phyloP scores from a whole-genome alignment of 1,284 basidiomycete genomes.

The Sporisorium exsertum region DNA sequence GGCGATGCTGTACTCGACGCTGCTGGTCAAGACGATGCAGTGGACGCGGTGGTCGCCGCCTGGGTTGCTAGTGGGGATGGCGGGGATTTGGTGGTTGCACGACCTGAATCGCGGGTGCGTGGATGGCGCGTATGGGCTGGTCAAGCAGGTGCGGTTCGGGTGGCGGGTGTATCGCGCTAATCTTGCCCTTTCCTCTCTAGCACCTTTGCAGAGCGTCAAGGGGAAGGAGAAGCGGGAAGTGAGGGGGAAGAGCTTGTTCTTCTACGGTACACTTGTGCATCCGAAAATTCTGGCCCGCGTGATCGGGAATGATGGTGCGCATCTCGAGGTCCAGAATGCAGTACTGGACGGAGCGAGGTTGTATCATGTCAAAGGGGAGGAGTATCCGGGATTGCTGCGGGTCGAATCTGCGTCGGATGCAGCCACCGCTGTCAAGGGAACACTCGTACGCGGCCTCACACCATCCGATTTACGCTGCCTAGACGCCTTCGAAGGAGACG shows the following conservation, averaged over 20 bases:
- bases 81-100: conserved; percentile 31
- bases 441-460: conserved; percentile 46
- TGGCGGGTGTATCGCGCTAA: conserved; percentile 21
- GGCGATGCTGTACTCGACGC: conserved; percentile 13
- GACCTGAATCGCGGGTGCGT: conserved; percentile 28
- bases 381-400: conserved; percentile 51
- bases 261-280: conserved; percentile 60
- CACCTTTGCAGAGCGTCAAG: not conserved
- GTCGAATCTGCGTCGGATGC: not conserved
- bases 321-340: conserved; percentile 37
- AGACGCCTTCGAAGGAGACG: conserved; percentile 56
- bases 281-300: conserved; percentile 49
- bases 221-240: not conserved
- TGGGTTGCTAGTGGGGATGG: conserved; percentile 31
- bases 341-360: conserved; percentile 36
- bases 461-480: conserved; percentile 37
- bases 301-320: conserved; percentile 41
- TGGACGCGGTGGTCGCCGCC: conserved; percentile 33
- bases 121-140: conserved; percentile 27
- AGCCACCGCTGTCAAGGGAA: conserved; percentile 41
- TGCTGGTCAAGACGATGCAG: conserved; percentile 32
- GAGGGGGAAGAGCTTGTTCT: conserved; percentile 35
- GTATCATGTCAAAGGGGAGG: conserved; percentile 42
- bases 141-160: conserved; percentile 30
- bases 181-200: not conserved